Evolutionary conservation across 768 basidiomycete genomes (phyloP), one percentile per base, ranked within the genome.

Genomic region (Lyophyllum shimeji): DNA sequence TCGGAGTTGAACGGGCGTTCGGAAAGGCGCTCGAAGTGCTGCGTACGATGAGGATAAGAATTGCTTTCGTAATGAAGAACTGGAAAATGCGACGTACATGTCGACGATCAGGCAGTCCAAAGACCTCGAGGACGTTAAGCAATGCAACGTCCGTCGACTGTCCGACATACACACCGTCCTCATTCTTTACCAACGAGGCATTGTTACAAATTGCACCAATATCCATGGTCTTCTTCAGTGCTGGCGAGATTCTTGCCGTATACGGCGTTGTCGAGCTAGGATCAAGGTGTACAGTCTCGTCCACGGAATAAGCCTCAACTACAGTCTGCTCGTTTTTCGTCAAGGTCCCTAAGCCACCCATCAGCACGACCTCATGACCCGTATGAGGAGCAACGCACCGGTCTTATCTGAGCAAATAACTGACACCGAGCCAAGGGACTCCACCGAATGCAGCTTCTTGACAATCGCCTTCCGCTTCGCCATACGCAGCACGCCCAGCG

Each of bases 371-470:
- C 39, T 40, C n/a, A n/a, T n/a, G n/a, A n/a, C n/a, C n/a, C n/a
- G n/a, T n/a, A n/a, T n/a, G n/a, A n/a, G 12, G 9, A 27, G 13
- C 1, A 21, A 60, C 80, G 49, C 60, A 86, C 93, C 95, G 44
- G 96, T 98, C 73, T 98, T 98, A 72, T 98, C 95, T 2, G 94
- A 94, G 66, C 95, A 98, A 59, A 98, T 95, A 8, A 98, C 95
- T n/a, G 90, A 94, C 12, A 98, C 93, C 2, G 90, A 93, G 1
- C 95, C 95, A 2, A 98, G 76, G 0, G 94, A 85, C 70, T 98
- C 95, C 2, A 98, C 95, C 2, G 92, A 94, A 60, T 95, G 96
- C 43, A 98, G 74, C 66, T 95, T 98, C 75, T 98, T 98, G 40
- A 98, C 95, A 57, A 98, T 98, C 0, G 95, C 95, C 58, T 94